Percentiles rank a stretch among this genome's conserved stretches.
These are phyloP conservation scores for Microcyclospora pomicola DNA, from an alignment of 2,329 filamentous ascomycete species.

Conservation along the genomic window DNA sequence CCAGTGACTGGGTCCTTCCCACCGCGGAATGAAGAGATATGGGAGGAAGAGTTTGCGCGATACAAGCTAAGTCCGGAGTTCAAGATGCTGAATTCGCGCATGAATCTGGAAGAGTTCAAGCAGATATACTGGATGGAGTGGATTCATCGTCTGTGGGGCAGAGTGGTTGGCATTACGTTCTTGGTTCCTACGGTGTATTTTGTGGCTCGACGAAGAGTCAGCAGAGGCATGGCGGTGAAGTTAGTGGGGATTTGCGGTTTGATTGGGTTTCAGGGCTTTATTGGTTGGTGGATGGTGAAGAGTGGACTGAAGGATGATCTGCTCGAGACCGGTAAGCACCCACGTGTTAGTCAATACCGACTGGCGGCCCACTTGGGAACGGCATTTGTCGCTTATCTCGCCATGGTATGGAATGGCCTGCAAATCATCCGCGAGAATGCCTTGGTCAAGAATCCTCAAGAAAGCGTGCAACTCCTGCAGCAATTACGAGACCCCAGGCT, in stretches of 20 bases:
- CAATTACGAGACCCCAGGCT: slow-evolving; percentile 55
- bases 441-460: slow-evolving; percentile 52
- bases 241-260: slow-evolving; percentile 72
- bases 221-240: slow-evolving; percentile 60
- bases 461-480: slow-evolving; percentile 39
- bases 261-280: slow-evolving; percentile 87
- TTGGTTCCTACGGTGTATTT: slow-evolving; percentile 82
- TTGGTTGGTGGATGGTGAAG: slow-evolving; percentile 99
- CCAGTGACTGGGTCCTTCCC: slow-evolving; percentile 87
- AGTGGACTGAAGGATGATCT: slow-evolving; percentile 91
- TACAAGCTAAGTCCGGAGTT: slow-evolving; percentile 91
- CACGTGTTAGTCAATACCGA: slow-evolving; percentile 87
- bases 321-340: slow-evolving; percentile 79
- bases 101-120: slow-evolving; percentile 90
- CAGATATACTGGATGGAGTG: slow-evolving; percentile 99
- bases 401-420: slow-evolving; percentile 86
- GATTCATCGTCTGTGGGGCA: slow-evolving; percentile 88
- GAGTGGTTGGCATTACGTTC: slow-evolving; percentile 80
- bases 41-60: slow-evolving; percentile 85
- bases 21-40: slow-evolving; percentile 63
- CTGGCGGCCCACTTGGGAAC: slow-evolving; percentile 78
- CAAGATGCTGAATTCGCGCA: slow-evolving; percentile 78
- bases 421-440: slow-evolving; percentile 65
- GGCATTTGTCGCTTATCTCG: slow-evolving; percentile 83
- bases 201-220: slow-evolving; percentile 64